A percentile compares a stretch with the other conserved stretches of the same genome.
Conservation (phyloP, 805 yeast genomes). For the Helenozyma baotianmanensis region DNA sequence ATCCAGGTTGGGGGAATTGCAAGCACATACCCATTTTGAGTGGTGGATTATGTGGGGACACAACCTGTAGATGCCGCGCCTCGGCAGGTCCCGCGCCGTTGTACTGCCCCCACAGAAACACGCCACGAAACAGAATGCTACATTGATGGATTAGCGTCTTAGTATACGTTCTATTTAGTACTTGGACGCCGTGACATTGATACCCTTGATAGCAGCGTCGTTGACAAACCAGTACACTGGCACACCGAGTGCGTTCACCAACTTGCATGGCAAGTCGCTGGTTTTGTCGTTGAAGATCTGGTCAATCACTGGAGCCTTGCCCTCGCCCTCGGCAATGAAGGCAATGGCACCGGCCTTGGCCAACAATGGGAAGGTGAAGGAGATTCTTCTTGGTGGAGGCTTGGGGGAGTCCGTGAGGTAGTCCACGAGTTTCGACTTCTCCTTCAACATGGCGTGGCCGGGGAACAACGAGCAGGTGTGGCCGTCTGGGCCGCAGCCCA, state of each 20-base stretch:
- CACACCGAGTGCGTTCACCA: constrained; percentile 56
- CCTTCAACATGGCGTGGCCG: constrained; percentile 64
- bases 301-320: constrained; percentile 68
- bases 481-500: constrained; percentile 96
- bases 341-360: constrained; percentile 51
- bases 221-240: constrained; percentile 82
- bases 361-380: constrained; percentile 78
- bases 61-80: neutral
- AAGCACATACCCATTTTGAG: constrained; percentile 10
- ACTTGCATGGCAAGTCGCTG: constrained; percentile 61
- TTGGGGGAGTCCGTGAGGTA: constrained; percentile 81
- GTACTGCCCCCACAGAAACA: no score
- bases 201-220: constrained; percentile 68
- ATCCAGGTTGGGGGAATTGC: neutral
- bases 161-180: no score
- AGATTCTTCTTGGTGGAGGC: constrained; percentile 90
- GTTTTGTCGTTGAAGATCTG: constrained; percentile 57
- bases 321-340: constrained; percentile 87
- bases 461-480: constrained; percentile 94
- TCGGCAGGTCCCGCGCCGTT: no score
- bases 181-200: constrained; percentile 38
- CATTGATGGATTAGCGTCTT: no score
- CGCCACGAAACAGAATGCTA: no score
- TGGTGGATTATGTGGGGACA: neutral
- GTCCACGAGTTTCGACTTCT: constrained; percentile 50